Evolutionary conservation across 1,284 basidiomycete genomes (phyloP), one percentile per base, ranked within the genome.

Genomic region (Exobasidium cylindrosporum): DNA sequence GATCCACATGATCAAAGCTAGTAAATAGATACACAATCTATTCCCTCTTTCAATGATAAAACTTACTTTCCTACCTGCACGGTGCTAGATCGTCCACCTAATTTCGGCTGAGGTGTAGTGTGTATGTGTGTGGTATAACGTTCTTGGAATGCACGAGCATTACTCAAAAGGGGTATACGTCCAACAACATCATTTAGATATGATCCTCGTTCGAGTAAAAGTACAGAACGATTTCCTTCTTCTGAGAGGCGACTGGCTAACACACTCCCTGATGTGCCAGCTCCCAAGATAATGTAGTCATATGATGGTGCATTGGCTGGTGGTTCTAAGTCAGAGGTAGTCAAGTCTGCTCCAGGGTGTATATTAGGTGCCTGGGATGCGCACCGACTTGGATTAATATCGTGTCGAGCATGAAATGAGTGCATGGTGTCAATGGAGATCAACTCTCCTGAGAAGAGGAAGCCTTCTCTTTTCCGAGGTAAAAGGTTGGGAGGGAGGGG

Each of bases 241-340:
- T 58, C 56, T 10, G 56, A 21, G 14, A 58, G 28, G 21, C 56
- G 30, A 58, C 56, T 43, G 4, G 56, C 56, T 5, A 58, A 28
- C 26, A 47, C 54, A 30, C 30, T 55, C 3, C 49, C 57, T 46
- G 57, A 43, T 21, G 24, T 54, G 24, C 49, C 57, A 5, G 45
- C 57, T 30, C 49, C 57, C 28, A 59, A 31, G 11, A 59, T 30
- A 40, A 59, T 26, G 30, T 26, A 58, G 26, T 58, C 56, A 50
- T 21, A 53, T 17, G 14, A 24, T 21, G 17, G 14, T 31, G 17
- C 49, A 53, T 53, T 31, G 14, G 14, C n/a, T 2, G 49, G 49
- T 3, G 49, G 49, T 17, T n/a, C n/a, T n/a, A n/a, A n/a, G n/a
- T n/a, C n/a, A n/a, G n/a, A n/a, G 13, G 43, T 44, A 14, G n/a